Percentiles rank a stretch among this genome's conserved stretches.
Evolutionary conservation across 2,329 filamentous ascomycete species (phyloP).

Genomic region (Sclerotinia borealis): DNA sequence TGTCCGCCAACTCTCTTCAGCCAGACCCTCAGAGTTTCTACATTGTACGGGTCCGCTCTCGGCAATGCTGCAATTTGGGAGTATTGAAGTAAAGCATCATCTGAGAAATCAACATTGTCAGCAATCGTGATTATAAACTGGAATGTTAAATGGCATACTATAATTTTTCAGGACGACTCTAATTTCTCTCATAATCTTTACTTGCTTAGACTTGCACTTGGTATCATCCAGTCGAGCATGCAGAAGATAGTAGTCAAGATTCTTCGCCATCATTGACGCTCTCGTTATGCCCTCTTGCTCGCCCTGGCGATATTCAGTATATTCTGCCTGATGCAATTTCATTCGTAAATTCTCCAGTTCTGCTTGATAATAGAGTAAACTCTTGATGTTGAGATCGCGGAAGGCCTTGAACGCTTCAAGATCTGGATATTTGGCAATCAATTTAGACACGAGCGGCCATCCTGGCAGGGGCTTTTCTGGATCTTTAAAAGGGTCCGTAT

Average conservation of each 20-base stretch:
- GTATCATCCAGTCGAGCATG: not conserved
- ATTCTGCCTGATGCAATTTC: slow-evolving; percentile 15
- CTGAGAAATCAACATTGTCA: not conserved
- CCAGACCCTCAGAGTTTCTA: slow-evolving; percentile 3
- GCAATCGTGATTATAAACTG: not conserved
- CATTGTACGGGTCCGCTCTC: slow-evolving; percentile 15
- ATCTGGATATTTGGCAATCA: slow-evolving; percentile 10
- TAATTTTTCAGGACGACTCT: slow-evolving; percentile 17
- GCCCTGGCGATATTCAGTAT: slow-evolving; percentile 6
- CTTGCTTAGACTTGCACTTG: slow-evolving; percentile 10
- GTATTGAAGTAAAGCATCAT: slow-evolving; percentile 17
- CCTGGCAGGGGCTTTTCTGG: slow-evolving; percentile 1
- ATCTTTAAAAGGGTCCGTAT: not conserved
- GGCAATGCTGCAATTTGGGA: slow-evolving; percentile 13
- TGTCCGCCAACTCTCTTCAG: not conserved
- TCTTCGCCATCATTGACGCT: not conserved
- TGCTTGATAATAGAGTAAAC: slow-evolving; percentile 22
- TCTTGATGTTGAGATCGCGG: slow-evolving; percentile 18
- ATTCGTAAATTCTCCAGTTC: slow-evolving; percentile 11
- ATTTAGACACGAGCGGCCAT: slow-evolving; percentile 13
- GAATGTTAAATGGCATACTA: slow-evolving; percentile 7
- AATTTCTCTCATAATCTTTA: slow-evolving; percentile 14
- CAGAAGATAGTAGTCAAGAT: not conserved
- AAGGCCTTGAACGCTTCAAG: slow-evolving; percentile 18
- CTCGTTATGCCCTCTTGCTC: not conserved